phyloP scores from a whole-genome alignment of 768 basidiomycete species.

The Suillus brevipes region DNA sequence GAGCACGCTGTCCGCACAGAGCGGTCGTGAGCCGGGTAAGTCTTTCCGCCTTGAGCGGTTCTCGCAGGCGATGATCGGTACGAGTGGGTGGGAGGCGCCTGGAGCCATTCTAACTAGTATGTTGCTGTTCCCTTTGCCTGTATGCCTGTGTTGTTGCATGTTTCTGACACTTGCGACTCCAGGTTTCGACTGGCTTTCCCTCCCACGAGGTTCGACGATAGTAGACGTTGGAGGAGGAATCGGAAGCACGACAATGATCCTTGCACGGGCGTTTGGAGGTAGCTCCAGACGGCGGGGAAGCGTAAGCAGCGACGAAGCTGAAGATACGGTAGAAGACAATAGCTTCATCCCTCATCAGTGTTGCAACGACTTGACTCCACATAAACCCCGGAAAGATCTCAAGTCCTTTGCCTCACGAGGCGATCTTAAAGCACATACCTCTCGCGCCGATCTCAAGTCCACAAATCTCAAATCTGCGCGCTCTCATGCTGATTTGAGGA shows the following conservation, averaged over 20 bases:
- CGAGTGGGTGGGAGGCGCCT: constrained; percentile 68
- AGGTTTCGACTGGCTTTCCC: constrained; percentile 62
- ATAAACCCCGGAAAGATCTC: background rate
- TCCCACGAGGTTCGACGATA: constrained; percentile 51
- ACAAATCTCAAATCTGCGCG: background rate
- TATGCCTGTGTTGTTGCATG: background rate
- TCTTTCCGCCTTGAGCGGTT: constrained; percentile 64
- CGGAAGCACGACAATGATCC: constrained; percentile 49
- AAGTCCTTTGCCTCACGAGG: constrained; percentile 4
- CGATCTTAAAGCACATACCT: background rate
- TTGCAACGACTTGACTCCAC: background rate
- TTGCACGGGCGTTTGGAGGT: constrained; percentile 39
- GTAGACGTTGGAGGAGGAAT: constrained; percentile 75
- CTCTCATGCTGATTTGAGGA: background rate
- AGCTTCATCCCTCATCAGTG: background rate
- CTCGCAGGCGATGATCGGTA: constrained; percentile 75
- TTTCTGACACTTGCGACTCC: background rate
- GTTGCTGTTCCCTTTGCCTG: constrained; percentile 16
- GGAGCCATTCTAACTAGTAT: constrained; percentile 56
- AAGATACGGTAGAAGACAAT: background rate
- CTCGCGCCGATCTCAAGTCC: background rate
- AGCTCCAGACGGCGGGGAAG: constrained; percentile 7
- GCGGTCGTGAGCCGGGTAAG: constrained; percentile 27
- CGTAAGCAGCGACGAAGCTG: constrained; percentile 7
- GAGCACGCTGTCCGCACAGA: background rate